Base-by-base conservation (phyloP, 2,329 filamentous ascomycete genomes). In the Cercospora janseana region DNA sequence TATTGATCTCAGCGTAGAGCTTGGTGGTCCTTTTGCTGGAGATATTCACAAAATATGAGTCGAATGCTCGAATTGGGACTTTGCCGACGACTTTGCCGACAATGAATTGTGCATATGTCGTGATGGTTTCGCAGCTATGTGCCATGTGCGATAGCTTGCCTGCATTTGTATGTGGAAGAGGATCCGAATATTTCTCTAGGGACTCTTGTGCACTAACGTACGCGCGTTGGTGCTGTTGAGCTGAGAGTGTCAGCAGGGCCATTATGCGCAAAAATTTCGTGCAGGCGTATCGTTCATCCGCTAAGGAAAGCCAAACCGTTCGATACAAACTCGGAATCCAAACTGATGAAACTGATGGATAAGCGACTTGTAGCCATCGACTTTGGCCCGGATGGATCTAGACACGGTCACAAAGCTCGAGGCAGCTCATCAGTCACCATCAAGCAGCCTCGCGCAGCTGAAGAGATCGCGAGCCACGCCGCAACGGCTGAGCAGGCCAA, bases 71-170 rank as follows among this genome's bases (percentile, higher is more conserved):
- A 6, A 51, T 29, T 1, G 48, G 42, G 10, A 29, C 44, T 4
- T 20, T 34, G 2, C 29, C 42, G 12, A 51, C 21, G 10, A 29
- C 44, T 4, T 20, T 34, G 2, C 29, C 42, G 12, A 51, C 21
- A 8, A 37, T 15, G 15, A 50, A 42, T 21, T 50, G 27, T 31
- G 13, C 34, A n/a, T 50, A 50, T 13, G 41, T 32, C 5, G 47
- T 45, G 18, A 45, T 45, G 4, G 40, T 45, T n/a, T 50, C 29
- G 27, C 40, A 50, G 13, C 27, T 44, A 16, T 44, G 47, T 5
- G 40, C 40, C n/a, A 38, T 13, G 9, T 41, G 35, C 16, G 31
- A 23, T n/a, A 49, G 20, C 10, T 31, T 29, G 16, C 24, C 18
- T 24, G 34, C 23, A 13, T 15, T 26, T 10, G 37, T 26, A 3